Base-by-base conservation (phyloP, 805 yeast species). In the Yamadazyma nakazawae region DNA sequence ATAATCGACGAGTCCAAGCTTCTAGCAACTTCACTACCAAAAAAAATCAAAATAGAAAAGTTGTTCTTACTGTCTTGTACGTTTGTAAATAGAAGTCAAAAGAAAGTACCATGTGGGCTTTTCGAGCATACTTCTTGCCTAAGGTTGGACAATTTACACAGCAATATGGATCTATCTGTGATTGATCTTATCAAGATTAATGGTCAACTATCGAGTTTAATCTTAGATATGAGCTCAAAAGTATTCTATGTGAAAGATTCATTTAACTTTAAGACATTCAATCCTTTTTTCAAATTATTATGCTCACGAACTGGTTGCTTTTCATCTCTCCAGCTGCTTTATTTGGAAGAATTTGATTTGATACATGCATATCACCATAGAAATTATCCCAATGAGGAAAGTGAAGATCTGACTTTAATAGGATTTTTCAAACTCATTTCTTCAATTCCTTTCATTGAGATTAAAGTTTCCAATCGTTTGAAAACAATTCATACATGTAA, bases 151-250 rank as follows among this genome's bases (percentile, higher is more conserved):
- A 61, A 68, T 25, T 58, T 80, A 14, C 61, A 61, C 26, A 67
- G 76, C 26, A 72, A 72, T 26, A 67, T 61, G 30, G 84, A 79
- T 52, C 63, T 81, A 32, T 67, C 81, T 4, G 51, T 79, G 26
- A 74, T 77, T 40, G 80, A 76, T 54, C 77, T 78, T 52, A 53
- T 70, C 32, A 69, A 67, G 48, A 53, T 50, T 12, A 70, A 69
- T 49, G 58, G 59, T 25, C 63, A 65, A 5, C 56, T 80, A 21
- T 50, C 63, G 6, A 60, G 65, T 11, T 49, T 81, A 18, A 62
- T 68, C 9, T 59, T 81, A 12, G 85, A 81, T 54, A 58, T 81
- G 36, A 67, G 68, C 49, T 79, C 84, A 30, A 63, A 62, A 21
- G 69, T 80, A 12, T 81, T 72, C 46, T 66, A 64, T 50, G 57